Evolutionary conservation across 176 grass and related monocot genomes (phyloP), one percentile per base, ranked within the genome.

Genomic region (Phragmites australis): DNA sequence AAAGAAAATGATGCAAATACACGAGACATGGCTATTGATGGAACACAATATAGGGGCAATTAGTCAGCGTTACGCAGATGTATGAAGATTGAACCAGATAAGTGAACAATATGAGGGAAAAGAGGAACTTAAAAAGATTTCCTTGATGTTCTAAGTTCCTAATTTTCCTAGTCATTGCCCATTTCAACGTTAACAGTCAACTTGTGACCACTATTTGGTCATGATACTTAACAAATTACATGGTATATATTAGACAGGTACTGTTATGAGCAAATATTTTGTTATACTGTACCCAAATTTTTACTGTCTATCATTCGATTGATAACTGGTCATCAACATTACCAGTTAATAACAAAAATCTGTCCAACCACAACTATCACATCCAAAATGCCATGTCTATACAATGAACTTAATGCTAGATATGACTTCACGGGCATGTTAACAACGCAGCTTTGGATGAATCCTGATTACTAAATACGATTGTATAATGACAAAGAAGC

Each of bases 81-180:
- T 62, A 69, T 34, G 67, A 66, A 72, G 46, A 29, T 9, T 40
- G 49, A 39, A 73, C 30, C 45, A 43, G 54, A 44, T 18, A 49
- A 72, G 23, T 26, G 11, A 79, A 79, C 27, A 32, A 22, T 40
- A 49, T 21, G 51, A 44, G 59, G 19, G 23, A 75, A 18, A 63
- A 25, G 37, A 10, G 1, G 37, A 79, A 46, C 32, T 73, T 70
- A 17, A 86, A 19, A 83, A 73, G 55, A 23, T 65, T 72, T 69
- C 19, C 52, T 39, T 34, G 46, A 39, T 59, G 41, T 69, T 65
- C 37, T 21, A 32, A 30, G 64, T 44, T 19, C 51, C 82, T 39
- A 48, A 21, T 39, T 58, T 66, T 66, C 50, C 42, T 34, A 61
- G 19, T 25, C 15, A 9, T 65, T 79, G 39, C 32, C 9, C 53